Evolutionary conservation across 805 yeast genomes (phyloP).

Genomic region (Spathaspora sp.): DNA sequence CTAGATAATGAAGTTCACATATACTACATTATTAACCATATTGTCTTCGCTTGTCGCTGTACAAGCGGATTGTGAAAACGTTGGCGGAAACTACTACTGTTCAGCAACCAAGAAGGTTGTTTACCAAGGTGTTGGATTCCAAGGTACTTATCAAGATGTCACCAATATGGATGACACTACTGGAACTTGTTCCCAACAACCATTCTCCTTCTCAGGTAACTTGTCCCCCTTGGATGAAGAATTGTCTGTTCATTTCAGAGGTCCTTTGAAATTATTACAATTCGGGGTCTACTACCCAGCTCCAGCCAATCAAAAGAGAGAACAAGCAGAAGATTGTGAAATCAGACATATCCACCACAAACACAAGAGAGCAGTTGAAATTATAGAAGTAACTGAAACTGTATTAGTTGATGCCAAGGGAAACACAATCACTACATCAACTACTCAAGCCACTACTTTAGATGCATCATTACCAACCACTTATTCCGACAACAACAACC

Average conservation of each 20-base stretch:
- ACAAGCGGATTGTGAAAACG: slow-evolving; percentile 38
- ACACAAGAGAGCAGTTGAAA: slow-evolving; percentile 60
- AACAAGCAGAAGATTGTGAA: slow-evolving; percentile 43
- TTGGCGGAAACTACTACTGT: slow-evolving; percentile 84
- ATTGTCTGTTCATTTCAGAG: slow-evolving; percentile 85
- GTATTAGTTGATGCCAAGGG: slow-evolving; percentile 66
- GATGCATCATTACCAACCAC: slow-evolving; percentile 18
- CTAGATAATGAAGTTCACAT: slow-evolving; percentile 19
- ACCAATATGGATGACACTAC: slow-evolving; percentile 68
- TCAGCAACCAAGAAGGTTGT: slow-evolving; percentile 60
- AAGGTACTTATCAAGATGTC: slow-evolving; percentile 81
- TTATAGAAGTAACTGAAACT: slow-evolving; percentile 74
- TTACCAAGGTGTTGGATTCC: slow-evolving; percentile 73
- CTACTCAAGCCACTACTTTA: slow-evolving; percentile 12
- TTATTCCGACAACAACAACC: not conserved
- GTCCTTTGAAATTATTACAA: slow-evolving; percentile 75
- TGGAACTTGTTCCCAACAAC: slow-evolving; percentile 65
- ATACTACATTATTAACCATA: slow-evolving; percentile 18
- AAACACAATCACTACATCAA: slow-evolving; percentile 22
- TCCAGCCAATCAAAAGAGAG: slow-evolving; percentile 40
- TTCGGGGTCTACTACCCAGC: slow-evolving; percentile 87
- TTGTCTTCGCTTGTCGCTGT: slow-evolving; percentile 18
- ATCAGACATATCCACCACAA: slow-evolving; percentile 45
- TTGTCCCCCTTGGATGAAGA: slow-evolving; percentile 84
- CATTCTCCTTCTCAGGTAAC: slow-evolving; percentile 61